Evolutionary conservation across 768 basidiomycete genomes (phyloP).

Genomic region (Suillus weaverae): DNA sequence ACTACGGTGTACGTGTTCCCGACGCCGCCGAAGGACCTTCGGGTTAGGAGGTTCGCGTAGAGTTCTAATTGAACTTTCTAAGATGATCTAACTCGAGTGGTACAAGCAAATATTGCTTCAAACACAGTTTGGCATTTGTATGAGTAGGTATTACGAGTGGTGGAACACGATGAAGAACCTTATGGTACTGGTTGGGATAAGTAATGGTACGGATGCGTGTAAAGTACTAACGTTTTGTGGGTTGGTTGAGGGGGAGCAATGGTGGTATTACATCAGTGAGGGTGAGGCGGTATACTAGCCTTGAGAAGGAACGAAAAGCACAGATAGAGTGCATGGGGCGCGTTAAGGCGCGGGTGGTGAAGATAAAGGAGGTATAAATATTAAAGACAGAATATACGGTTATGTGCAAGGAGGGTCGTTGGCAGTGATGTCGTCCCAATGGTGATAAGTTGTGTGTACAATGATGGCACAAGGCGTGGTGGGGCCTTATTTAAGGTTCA

Average conservation of each 20-base stretch:
- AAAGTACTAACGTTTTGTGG: neutral
- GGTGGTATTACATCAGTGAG: conserved; percentile 20
- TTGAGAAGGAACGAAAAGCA: neutral
- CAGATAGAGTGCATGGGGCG: conserved; percentile 2
- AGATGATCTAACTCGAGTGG: neutral
- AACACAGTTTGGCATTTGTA: neutral
- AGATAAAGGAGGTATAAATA: conserved; percentile 9
- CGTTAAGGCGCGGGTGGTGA: conserved; percentile 7
- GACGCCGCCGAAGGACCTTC: too few species aligned
- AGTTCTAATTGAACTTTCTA: neutral
- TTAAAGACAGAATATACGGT: conserved; percentile 13
- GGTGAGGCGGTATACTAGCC: neutral
- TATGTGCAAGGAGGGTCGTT: conserved; percentile 16
- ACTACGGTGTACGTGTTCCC: neutral
- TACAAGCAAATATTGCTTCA: neutral
- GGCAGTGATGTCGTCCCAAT: conserved; percentile 8
- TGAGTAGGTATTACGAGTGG: neutral
- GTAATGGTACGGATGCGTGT: neutral
- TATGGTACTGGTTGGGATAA: neutral
- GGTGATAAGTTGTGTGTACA: conserved; percentile 15
- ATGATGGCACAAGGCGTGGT: conserved; percentile 14
- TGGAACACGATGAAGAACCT: neutral
- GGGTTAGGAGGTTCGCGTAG: neutral
- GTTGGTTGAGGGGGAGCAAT: neutral
- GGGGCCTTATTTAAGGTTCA: neutral